These are phyloP conservation scores for Scutellaria baicalensis DNA, from an alignment of 257 asterid genomes.

Conservation along the genomic window DNA sequence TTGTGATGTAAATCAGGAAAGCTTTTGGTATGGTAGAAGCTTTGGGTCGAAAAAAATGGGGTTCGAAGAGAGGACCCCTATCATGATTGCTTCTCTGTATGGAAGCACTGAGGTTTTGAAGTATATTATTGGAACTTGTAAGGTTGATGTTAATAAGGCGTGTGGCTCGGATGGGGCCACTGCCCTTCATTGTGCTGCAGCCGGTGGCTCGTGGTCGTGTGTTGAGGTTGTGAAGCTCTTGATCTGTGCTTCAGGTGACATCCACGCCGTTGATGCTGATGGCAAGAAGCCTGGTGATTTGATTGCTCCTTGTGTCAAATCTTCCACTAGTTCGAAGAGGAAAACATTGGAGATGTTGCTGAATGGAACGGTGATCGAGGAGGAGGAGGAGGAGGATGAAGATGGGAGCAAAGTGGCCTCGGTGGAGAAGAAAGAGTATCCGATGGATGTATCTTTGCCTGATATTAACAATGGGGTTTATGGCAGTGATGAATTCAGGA, in stretches of 20 bases:
- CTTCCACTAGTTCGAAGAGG: slow-evolving; percentile 28
- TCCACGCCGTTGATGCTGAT: slow-evolving; percentile 36
- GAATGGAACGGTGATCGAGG: slow-evolving; percentile 28
- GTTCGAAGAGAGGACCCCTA: slow-evolving; percentile 63
- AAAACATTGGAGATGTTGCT: slow-evolving; percentile 51
- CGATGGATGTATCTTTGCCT: slow-evolving; percentile 45
- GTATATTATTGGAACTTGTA: slow-evolving; percentile 41
- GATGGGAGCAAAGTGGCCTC: slow-evolving; percentile 7
- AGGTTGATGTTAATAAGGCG: slow-evolving; percentile 60
- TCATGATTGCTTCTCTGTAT: slow-evolving; percentile 66
- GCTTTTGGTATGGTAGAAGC: slow-evolving; percentile 75
- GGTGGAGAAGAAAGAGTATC: slow-evolving; percentile 59
- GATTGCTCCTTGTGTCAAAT: slow-evolving; percentile 38
- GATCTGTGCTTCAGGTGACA: slow-evolving; percentile 45
- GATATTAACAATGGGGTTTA: slow-evolving; percentile 42
- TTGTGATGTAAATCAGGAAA: slow-evolving; percentile 41
- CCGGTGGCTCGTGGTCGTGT: slow-evolving; percentile 53
- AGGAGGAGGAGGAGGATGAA: slow-evolving; percentile 27
- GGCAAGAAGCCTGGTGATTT: slow-evolving; percentile 65
- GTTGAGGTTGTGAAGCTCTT: slow-evolving; percentile 50
- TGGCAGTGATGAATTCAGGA: slow-evolving; percentile 42
- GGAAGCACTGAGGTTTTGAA: slow-evolving; percentile 62
- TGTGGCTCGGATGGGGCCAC: slow-evolving; percentile 77
- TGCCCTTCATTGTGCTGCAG: slow-evolving; percentile 80
- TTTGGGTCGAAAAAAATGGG: slow-evolving; percentile 71